Evolutionary conservation across 768 basidiomycete genomes (phyloP), one percentile per base, ranked within the genome.

Genomic region (Amanita muscaria): DNA sequence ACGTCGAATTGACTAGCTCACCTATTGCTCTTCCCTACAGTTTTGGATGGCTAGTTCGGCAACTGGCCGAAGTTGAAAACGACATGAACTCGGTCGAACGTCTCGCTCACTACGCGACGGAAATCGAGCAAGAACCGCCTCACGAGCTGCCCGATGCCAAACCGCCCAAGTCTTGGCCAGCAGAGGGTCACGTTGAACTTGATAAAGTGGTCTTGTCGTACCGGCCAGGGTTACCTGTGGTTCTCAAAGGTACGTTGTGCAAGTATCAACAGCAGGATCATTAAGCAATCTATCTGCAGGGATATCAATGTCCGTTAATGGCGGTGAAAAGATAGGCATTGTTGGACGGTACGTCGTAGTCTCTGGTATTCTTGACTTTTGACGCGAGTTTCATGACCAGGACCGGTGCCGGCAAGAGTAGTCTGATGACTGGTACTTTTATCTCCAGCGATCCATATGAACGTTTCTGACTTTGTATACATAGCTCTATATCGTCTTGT

Each of bases 41-140:
- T 51, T 85, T 88, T 52, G 77, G 77, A 16, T 88, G 78, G 79
- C 72, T 87, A 60, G 76, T 85, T 34, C 77, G 83, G n/a, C n/a
- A n/a, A n/a, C n/a, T n/a, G n/a, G n/a, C n/a, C n/a, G n/a, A n/a
- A n/a, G n/a, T n/a, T n/a, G 90, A 94, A 61, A 94, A 96, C 60
- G 76, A 92, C 60, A 91, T 93, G 87, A 90, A 90, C 58, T 78
- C 80, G n/a, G 85, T 88, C 5, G 86, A 88, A 58, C 82, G 92
- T 19, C 70, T 97, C 14, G 66, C 89, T 3, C 76, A 90, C 57
- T 96, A 96, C 54, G 80, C 83, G 32, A 73, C 74, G n/a, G 73
- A 79, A 22, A 68, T 96, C n/a, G 88, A 91, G 57, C 84, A 91
- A 59, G 90, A 93, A 62, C 76, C 83, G 1, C 73, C 83, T 1